Percentiles rank a stretch among this genome's conserved stretches.
Evolutionary conservation across 1,284 basidiomycete species (phyloP).

Genomic region (Heterobasidion irregulare): DNA sequence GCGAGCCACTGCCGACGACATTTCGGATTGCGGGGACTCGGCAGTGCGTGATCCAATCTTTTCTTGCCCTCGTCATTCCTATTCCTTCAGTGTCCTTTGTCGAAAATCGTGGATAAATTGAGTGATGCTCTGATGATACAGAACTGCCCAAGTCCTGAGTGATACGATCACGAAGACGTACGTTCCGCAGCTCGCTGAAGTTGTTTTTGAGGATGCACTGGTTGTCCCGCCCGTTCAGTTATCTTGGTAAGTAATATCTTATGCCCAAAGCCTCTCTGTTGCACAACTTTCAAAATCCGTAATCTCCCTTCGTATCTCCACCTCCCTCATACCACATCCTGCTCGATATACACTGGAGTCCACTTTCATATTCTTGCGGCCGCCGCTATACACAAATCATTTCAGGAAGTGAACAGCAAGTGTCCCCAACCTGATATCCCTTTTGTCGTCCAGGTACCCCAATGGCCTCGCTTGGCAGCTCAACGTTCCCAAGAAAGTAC

Average conservation of each 20-base stretch:
- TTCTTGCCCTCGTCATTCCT: background rate
- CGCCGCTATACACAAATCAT: background rate
- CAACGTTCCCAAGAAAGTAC: slow-evolving; percentile 83
- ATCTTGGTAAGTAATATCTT: slow-evolving; percentile 52
- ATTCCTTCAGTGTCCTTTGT: background rate
- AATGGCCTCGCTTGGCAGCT: slow-evolving; percentile 94
- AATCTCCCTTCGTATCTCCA: background rate
- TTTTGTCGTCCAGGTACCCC: slow-evolving; percentile 66
- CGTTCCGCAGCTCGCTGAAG: slow-evolving; percentile 70
- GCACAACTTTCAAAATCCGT: background rate
- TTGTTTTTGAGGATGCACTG: slow-evolving; percentile 71
- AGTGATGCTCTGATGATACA: slow-evolving; percentile 21
- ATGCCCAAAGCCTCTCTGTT: background rate
- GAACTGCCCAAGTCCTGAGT: slow-evolving; percentile 69
- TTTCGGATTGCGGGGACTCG: slow-evolving; percentile 89
- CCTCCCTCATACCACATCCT: background rate
- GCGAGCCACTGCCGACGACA: slow-evolving; percentile 82
- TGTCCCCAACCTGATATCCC: background rate
- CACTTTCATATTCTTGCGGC: background rate
- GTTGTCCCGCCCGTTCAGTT: slow-evolving; percentile 81
- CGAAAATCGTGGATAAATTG: background rate
- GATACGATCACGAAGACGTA: slow-evolving; percentile 67
- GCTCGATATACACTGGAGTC: background rate
- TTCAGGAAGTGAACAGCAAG: background rate
- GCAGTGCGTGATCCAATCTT: slow-evolving; percentile 44